phyloP scores from a whole-genome alignment of 2,329 filamentous ascomycete species.

The Cryphonectria nitschkei region DNA sequence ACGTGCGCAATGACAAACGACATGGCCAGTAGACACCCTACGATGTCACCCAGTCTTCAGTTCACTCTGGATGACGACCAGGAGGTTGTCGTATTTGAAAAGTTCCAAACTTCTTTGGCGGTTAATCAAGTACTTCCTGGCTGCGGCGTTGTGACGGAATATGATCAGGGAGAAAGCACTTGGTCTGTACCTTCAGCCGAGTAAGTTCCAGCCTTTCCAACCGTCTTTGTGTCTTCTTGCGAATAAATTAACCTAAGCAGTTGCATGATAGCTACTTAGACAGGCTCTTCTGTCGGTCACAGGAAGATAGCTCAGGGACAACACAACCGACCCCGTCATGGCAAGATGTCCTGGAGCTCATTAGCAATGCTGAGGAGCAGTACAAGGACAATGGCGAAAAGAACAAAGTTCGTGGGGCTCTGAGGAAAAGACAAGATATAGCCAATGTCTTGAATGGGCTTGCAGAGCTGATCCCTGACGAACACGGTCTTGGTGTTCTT shows the following conservation, averaged over 20 bases:
- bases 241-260: neutral
- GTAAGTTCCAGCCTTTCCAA: neutral
- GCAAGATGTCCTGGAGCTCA: constrained; percentile 6
- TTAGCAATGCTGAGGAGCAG: neutral
- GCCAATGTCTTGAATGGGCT: neutral
- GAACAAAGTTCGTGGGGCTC: neutral
- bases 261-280: neutral
- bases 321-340: neutral
- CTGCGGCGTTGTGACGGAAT: neutral
- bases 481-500: constrained; percentile 3
- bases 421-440: neutral
- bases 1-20: neutral
- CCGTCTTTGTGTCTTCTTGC: neutral
- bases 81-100: neutral
- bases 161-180: neutral
- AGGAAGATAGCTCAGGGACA: neutral
- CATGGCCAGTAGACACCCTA: neutral
- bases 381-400: constrained; percentile 1
- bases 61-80: neutral
- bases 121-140: neutral
- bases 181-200: neutral
- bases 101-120: neutral
- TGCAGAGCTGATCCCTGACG: constrained; percentile 3
- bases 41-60: neutral
- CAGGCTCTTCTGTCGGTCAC: neutral